phyloP scores from a whole-genome alignment of 1,284 basidiomycete genomes.

The Rhodotorula sp. region DNA sequence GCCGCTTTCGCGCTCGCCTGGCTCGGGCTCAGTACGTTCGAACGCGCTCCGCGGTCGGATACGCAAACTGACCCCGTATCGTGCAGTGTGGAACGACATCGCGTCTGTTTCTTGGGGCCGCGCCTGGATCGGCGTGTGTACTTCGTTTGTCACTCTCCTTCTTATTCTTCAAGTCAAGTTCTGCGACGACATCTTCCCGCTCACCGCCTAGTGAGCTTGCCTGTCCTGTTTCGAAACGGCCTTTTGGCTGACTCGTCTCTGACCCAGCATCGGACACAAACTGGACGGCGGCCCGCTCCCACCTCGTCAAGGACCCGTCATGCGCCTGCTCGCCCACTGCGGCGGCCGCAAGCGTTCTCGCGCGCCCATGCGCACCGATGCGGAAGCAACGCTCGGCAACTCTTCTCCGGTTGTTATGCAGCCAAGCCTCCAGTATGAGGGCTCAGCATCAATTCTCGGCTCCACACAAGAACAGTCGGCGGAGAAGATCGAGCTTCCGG shows the following conservation, averaged over 20 bases:
- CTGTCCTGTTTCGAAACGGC: too few species aligned
- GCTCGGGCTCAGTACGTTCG: conserved; percentile 24
- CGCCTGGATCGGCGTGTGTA: conserved; percentile 20
- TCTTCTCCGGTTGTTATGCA: too few species aligned
- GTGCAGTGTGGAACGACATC: conserved; percentile 29
- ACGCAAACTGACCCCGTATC: neutral
- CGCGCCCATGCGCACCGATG: neutral
- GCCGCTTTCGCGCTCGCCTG: conserved; percentile 30
- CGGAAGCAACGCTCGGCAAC: too few species aligned
- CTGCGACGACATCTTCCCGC: too few species aligned
- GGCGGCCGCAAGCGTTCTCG: neutral
- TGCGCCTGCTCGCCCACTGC: neutral
- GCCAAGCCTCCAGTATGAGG: too few species aligned
- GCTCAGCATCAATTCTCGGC: too few species aligned
- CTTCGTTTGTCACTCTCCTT: neutral
- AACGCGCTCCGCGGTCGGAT: too few species aligned
- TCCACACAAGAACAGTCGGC: too few species aligned
- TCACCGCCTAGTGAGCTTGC: too few species aligned
- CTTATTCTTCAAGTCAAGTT: too few species aligned
- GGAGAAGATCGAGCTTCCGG: too few species aligned
- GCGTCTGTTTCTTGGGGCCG: conserved; percentile 11
- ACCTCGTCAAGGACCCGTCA: conserved; percentile 7
- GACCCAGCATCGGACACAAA: conserved; percentile 8
- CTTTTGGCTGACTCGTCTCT: too few species aligned
- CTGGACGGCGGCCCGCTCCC: conserved; percentile 7